phyloP scores from a whole-genome alignment of 2,329 filamentous ascomycete species.

The Albifimbria verrucaria region DNA sequence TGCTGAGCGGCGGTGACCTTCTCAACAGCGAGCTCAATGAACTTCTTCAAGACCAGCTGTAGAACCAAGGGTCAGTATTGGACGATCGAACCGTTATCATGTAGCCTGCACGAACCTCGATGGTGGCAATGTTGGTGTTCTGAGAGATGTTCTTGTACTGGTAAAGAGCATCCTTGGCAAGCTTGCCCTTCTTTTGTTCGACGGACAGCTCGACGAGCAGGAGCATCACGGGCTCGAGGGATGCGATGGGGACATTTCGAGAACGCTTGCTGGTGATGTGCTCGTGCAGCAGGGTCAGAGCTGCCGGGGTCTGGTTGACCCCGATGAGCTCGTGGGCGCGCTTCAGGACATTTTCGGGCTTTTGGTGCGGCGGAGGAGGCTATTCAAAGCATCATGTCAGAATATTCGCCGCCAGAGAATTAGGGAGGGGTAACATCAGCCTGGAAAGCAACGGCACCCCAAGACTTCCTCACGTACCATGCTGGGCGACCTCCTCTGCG shows the following conservation, averaged over 20 bases:
- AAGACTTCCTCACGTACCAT: constrained; percentile 34
- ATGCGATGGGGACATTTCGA: constrained; percentile 93
- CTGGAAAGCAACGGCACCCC: constrained; percentile 13
- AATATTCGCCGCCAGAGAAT: constrained; percentile 14
- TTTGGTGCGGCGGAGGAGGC: constrained; percentile 95
- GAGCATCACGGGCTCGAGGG: constrained; percentile 97
- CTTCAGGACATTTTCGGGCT: constrained; percentile 99
- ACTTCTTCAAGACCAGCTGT: constrained; percentile 89
- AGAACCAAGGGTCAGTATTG: constrained; percentile 7
- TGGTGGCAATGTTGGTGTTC: constrained; percentile 97
- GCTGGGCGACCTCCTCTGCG: constrained; percentile 50
- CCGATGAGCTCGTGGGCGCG: constrained; percentile 98
- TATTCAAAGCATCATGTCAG: constrained; percentile 34
- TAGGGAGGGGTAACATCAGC: constrained; percentile 22
- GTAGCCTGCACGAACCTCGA: constrained; percentile 75
- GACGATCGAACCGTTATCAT: too few species aligned
- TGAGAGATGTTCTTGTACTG: constrained; percentile 99
- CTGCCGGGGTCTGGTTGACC: constrained; percentile 88
- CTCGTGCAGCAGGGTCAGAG: constrained; percentile 93
- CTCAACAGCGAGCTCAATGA: constrained; percentile 93
- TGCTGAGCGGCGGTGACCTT: constrained; percentile 95
- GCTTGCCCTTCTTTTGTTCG: constrained; percentile 95
- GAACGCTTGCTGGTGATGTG: constrained; percentile 98
- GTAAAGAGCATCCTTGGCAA: constrained; percentile 97
- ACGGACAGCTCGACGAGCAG: constrained; percentile 95